Conservation (phyloP, 371 early-diverging fungal species). For the Dichotomocladium elegans region DNA sequence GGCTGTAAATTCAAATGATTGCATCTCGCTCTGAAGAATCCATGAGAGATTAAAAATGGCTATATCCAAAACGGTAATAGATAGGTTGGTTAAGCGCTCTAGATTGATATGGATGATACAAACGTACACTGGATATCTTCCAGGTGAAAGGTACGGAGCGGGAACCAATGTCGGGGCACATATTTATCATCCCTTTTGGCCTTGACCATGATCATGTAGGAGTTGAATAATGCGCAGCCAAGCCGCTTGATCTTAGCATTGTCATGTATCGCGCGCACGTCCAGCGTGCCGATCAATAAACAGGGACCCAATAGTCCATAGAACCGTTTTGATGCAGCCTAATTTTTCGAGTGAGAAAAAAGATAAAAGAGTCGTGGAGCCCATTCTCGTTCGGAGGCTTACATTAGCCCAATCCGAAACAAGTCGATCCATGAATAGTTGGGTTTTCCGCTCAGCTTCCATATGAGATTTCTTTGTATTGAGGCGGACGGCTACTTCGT, state of each 20-base stretch:
- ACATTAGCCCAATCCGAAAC: slow-evolving; percentile 34
- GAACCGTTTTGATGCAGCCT: slow-evolving; percentile 33
- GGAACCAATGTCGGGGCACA: slow-evolving; percentile 55
- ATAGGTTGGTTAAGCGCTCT: too few species aligned
- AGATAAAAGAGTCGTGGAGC: not conserved
- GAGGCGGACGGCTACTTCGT: slow-evolving; percentile 22
- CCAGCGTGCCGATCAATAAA: slow-evolving; percentile 36
- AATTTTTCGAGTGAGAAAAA: not conserved
- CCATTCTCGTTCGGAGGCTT: not conserved
- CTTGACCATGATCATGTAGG: slow-evolving; percentile 52
- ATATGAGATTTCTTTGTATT: slow-evolving; percentile 27
- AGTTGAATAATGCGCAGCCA: slow-evolving; percentile 52
- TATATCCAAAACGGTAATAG: not conserved
- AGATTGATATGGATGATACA: too few species aligned
- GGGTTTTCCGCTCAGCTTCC: slow-evolving; percentile 34
- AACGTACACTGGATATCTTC: slow-evolving; percentile 25
- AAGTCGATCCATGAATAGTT: slow-evolving; percentile 31
- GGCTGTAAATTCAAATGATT: slow-evolving; percentile 16
- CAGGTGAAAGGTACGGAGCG: slow-evolving; percentile 46
- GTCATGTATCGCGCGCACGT: slow-evolving; percentile 23
- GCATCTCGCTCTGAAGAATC: slow-evolving; percentile 11
- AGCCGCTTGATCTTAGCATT: slow-evolving; percentile 27
- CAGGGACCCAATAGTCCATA: slow-evolving; percentile 35
- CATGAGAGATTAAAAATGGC: slow-evolving; percentile 12
- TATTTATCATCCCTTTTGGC: slow-evolving; percentile 45